Conservation (phyloP, 2,329 filamentous ascomycete species). For the Aspergillaceae sp. region DNA sequence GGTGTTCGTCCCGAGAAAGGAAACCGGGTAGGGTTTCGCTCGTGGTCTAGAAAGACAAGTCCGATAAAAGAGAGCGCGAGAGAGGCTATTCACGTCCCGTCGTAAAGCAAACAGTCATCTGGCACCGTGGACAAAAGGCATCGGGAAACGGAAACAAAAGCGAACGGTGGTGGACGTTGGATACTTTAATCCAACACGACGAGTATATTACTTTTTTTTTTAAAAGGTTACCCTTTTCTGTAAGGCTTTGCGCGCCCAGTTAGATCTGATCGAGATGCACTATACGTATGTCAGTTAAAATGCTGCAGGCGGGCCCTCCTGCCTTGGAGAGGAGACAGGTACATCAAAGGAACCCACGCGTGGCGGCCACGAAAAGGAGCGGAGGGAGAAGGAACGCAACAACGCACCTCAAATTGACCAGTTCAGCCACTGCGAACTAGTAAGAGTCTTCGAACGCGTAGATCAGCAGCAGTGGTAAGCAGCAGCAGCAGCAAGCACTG, state of each 20-base stretch:
- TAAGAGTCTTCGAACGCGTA: background rate
- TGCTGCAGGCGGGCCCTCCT: background rate
- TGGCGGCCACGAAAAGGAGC: background rate
- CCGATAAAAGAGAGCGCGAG: slow-evolving; percentile 6
- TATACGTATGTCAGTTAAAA: background rate
- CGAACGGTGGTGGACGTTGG: slow-evolving; percentile 5
- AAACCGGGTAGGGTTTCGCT: background rate
- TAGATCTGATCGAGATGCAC: background rate
- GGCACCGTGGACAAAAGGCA: slow-evolving; percentile 18
- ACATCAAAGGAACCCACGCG: background rate
- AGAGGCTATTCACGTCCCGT: slow-evolving; percentile 20
- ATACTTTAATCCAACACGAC: slow-evolving; percentile 5
- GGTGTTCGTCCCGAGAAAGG: slow-evolving; percentile 3
- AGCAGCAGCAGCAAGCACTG: slow-evolving; percentile 12
- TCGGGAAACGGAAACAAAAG: slow-evolving; percentile 12
- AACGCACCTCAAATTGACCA: background rate
- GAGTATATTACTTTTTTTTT: too few relatives aligned
- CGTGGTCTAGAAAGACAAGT: slow-evolving; percentile 8
- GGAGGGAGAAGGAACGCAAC: background rate
- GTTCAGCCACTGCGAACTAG: background rate
- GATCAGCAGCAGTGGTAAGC: background rate
- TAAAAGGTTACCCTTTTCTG: background rate
- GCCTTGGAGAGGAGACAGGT: background rate
- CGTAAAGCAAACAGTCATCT: slow-evolving; percentile 19
- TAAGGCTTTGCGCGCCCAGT: background rate